Percentiles rank a stretch among this genome's conserved stretches.
These are phyloP conservation scores for Candida chilensis DNA, from an alignment of 805 yeast species.

Conservation along the genomic window DNA sequence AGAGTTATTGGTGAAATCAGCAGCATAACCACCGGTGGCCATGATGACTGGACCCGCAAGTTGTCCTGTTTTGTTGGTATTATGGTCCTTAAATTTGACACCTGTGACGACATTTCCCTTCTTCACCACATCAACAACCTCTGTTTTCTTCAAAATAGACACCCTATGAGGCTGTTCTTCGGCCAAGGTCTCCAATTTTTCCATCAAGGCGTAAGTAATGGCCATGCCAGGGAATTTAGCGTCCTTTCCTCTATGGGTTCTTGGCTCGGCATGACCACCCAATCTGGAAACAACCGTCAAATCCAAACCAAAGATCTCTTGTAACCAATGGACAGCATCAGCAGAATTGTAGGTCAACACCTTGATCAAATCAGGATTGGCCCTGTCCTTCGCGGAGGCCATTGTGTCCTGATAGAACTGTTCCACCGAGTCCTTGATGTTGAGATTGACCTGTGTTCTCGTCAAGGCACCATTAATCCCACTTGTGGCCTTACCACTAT, in stretches of 20 bases:
- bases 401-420: constrained; percentile 59
- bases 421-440: constrained; percentile 47
- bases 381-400: constrained; percentile 54
- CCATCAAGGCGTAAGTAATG: constrained; percentile 44
- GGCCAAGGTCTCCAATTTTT: constrained; percentile 35
- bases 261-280: constrained; percentile 75
- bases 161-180: constrained; percentile 33
- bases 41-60: constrained; percentile 49
- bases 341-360: constrained; percentile 55
- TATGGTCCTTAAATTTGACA: constrained; percentile 15
- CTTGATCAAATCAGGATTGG: constrained; percentile 47
- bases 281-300: constrained; percentile 62
- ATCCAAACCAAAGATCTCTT: constrained; percentile 50
- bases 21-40: constrained; percentile 64
- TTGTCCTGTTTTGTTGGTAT: constrained; percentile 12
- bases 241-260: constrained; percentile 76
- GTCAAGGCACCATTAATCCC: constrained; percentile 73
- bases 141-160: constrained; percentile 24
- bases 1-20: constrained; percentile 46
- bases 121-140: constrained; percentile 31
- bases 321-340: constrained; percentile 68
- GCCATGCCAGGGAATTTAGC: constrained; percentile 61
- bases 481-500: constrained; percentile 58
- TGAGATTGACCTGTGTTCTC: constrained; percentile 39
- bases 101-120: constrained; percentile 17